Conservation (phyloP, 805 yeast species). For the Teunomyces funiuensis region DNA sequence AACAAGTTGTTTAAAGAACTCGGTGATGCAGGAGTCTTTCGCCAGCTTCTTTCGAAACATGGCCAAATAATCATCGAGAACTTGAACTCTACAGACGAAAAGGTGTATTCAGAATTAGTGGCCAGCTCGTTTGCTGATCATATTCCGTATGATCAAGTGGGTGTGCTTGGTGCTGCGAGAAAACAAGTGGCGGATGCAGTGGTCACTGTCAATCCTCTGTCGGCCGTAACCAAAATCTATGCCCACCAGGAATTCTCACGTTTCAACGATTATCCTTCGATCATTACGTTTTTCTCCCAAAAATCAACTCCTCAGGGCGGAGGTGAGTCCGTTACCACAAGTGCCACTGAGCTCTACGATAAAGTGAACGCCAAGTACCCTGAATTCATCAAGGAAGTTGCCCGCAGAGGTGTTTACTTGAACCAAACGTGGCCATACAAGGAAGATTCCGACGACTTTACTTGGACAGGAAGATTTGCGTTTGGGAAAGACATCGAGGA, state of each 20-base stretch:
- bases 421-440: constrained; percentile 8
- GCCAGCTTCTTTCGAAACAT: constrained; percentile 6
- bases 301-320: constrained; percentile 10
- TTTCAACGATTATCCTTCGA: constrained; percentile 17
- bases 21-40: constrained; percentile 6
- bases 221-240: constrained; percentile 9
- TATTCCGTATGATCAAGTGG: constrained; percentile 9
- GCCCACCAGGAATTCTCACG: constrained; percentile 25
- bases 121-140: constrained; percentile 6
- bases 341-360: constrained; percentile 21
- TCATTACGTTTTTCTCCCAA: constrained; percentile 20
- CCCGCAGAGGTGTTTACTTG: constrained; percentile 13
- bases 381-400: constrained; percentile 16
- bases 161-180: constrained; percentile 10
- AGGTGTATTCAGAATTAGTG: constrained; percentile 7
- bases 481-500: constrained; percentile 6
- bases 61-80: constrained; percentile 10
- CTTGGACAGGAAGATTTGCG: constrained; percentile 10
- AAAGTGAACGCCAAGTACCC: constrained; percentile 17
- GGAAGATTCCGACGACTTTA: constrained; percentile 6
- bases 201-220: constrained; percentile 11
- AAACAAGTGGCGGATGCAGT: constrained; percentile 8
- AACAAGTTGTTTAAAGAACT: constrained; percentile 6
- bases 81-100: constrained; percentile 8
- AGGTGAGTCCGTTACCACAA: constrained; percentile 21